Evolutionary conservation across 345 rosid genomes (phyloP).

Genomic region (Odontarrhena argentea): DNA sequence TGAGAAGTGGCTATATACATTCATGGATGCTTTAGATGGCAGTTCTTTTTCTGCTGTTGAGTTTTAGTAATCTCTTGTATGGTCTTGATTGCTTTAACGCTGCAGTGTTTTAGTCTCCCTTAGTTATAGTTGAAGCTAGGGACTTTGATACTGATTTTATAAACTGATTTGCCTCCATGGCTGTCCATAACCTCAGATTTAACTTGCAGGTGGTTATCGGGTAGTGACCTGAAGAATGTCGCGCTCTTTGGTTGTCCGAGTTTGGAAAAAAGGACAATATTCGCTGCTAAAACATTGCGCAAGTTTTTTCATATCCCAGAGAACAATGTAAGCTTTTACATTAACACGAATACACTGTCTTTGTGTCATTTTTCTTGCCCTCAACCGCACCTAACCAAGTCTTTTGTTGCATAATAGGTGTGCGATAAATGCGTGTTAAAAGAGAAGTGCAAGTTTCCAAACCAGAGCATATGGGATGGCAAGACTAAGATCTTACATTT

Average conservation of each 20-base stretch:
- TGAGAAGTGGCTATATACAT: neutral
- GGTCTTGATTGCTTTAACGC: slow-evolving; percentile 18
- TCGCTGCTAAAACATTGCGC: slow-evolving; percentile 77
- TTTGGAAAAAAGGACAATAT: slow-evolving; percentile 47
- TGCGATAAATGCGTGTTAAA: slow-evolving; percentile 61
- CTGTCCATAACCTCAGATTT: slow-evolving; percentile 28
- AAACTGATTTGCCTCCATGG: slow-evolving; percentile 3
- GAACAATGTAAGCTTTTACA: slow-evolving; percentile 52
- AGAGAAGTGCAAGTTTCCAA: slow-evolving; percentile 63
- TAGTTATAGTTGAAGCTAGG: slow-evolving; percentile 8
- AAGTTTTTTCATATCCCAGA: slow-evolving; percentile 63
- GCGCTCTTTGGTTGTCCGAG: slow-evolving; percentile 79
- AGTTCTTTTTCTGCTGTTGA: neutral
- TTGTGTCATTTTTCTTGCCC: neutral
- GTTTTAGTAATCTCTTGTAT: slow-evolving; percentile 9
- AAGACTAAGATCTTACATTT: slow-evolving; percentile 50
- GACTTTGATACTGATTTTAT: neutral
- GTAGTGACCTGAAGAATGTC: slow-evolving; percentile 64
- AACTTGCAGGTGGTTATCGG: slow-evolving; percentile 74
- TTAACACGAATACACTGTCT: slow-evolving; percentile 1
- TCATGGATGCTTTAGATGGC: neutral
- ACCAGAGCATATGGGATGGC: slow-evolving; percentile 55
- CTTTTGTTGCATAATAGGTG: slow-evolving; percentile 51
- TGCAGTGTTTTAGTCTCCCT: neutral
- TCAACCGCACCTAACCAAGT: slow-evolving; percentile 16